Evolutionary conservation across 768 basidiomycete genomes (phyloP).

Genomic region (Termitomyces sp.): DNA sequence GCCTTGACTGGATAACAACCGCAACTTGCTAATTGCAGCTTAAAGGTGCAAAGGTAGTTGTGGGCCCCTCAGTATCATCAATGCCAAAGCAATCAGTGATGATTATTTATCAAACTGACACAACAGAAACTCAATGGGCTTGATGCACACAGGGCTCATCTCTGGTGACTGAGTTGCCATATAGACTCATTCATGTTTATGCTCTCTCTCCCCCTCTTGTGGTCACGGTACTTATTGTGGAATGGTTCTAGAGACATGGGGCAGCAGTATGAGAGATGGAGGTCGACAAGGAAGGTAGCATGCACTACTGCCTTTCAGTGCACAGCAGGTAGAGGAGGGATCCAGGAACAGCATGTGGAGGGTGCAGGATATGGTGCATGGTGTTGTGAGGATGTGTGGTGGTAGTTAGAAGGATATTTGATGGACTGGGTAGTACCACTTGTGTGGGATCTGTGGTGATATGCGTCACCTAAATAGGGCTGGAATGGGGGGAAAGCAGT

Average conservation of each 20-base stretch:
- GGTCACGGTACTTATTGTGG: not conserved
- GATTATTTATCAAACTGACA: no score
- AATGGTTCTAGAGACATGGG: not conserved
- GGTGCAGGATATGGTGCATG: not conserved
- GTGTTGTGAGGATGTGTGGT: not conserved
- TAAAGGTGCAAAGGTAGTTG: no score
- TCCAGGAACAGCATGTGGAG: not conserved
- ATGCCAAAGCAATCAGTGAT: no score
- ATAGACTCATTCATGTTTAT: not conserved
- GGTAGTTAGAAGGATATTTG: not conserved
- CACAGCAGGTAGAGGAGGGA: no score
- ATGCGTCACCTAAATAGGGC: conserved; percentile 7
- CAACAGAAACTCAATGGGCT: no score
- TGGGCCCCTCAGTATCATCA: no score
- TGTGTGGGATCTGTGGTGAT: not conserved
- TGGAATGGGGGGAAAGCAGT: not conserved
- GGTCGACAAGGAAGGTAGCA: not conserved
- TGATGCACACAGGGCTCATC: conserved; percentile 8
- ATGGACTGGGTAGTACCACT: not conserved
- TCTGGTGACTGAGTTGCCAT: not conserved
- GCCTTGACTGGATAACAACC: no score
- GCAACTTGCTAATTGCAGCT: no score
- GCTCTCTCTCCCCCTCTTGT: not conserved
- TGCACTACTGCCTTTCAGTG: no score
- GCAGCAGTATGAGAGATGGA: not conserved